Conservation (phyloP, 495 filamentous ascomycete genomes). For the Penicillium roqueforti region DNA sequence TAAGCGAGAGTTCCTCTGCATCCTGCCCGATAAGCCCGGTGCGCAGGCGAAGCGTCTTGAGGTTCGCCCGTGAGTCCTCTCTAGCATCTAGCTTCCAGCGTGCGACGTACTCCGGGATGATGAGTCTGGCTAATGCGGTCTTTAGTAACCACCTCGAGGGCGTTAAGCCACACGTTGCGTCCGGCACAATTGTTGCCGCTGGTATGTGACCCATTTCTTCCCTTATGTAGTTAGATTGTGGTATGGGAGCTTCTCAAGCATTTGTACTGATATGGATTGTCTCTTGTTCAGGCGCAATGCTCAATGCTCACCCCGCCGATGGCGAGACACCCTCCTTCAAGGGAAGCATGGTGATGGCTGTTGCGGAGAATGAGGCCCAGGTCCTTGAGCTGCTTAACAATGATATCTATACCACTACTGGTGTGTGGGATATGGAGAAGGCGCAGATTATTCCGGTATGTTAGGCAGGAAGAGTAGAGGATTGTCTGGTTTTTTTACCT, state of each 20-base stretch:
- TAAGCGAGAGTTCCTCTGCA: conserved; percentile 79
- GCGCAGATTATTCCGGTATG: conserved; percentile 52
- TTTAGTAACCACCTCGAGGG: conserved; percentile 33
- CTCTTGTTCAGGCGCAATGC: conserved; percentile 57
- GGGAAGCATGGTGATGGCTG: conserved; percentile 62
- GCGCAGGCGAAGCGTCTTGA: conserved; percentile 64
- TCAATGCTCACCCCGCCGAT: conserved; percentile 61
- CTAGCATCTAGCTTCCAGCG: neutral
- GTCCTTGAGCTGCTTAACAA: conserved; percentile 60
- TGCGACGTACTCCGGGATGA: neutral
- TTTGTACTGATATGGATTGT: neutral
- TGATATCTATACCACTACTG: conserved; percentile 66
- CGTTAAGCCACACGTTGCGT: conserved; percentile 32
- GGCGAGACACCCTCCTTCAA: conserved; percentile 61
- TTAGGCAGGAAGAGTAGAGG: neutral
- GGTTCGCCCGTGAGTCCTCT: conserved; percentile 61
- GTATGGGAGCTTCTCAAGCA: neutral
- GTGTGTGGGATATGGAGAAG: conserved; percentile 82
- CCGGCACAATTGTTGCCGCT: conserved; percentile 33
- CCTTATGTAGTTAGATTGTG: neutral
- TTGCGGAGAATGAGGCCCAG: conserved; percentile 64
- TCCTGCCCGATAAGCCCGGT: conserved; percentile 72
- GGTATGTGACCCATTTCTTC: conserved; percentile 27
- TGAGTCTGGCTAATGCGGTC: neutral
- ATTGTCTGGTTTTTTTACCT: neutral